Conservation (phyloP, 2,329 filamentous ascomycete genomes). For the Aspergillus pseudoglaucus region DNA sequence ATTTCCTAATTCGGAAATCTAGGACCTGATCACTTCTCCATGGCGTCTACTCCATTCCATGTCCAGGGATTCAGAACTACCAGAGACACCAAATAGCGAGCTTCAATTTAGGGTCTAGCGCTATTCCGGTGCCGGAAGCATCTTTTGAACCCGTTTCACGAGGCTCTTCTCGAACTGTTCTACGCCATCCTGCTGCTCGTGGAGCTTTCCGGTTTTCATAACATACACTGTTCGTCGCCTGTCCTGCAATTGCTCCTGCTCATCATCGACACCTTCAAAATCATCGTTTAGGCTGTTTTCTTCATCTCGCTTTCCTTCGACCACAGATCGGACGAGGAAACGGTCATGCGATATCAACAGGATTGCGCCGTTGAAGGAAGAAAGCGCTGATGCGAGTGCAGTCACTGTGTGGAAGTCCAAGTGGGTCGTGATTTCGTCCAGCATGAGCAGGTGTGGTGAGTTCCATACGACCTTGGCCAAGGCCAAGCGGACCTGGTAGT, state of each 20-base stretch:
- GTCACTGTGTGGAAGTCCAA: constrained; percentile 75
- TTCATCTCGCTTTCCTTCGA: constrained; percentile 53
- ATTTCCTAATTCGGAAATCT: no score
- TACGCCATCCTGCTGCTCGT: constrained; percentile 53
- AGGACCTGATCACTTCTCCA: no score
- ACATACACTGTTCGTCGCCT: constrained; percentile 55
- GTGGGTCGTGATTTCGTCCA: constrained; percentile 81
- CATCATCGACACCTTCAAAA: constrained; percentile 43
- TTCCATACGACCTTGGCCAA: constrained; percentile 63
- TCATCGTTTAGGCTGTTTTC: constrained; percentile 37
- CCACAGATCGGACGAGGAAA: constrained; percentile 68
- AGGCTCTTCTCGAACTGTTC: constrained; percentile 59
- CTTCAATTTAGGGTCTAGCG: background rate
- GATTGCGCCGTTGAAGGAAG: constrained; percentile 65
- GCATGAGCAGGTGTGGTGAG: constrained; percentile 64
- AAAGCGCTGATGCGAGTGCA: constrained; percentile 61
- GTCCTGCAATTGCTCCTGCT: constrained; percentile 32
- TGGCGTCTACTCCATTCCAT: no score
- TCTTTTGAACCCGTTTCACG: constrained; percentile 52
- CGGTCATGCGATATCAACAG: constrained; percentile 75
- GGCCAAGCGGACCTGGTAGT: constrained; percentile 48
- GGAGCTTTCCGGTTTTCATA: constrained; percentile 53
- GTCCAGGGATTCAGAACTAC: no score
- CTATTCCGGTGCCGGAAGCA: constrained; percentile 19
- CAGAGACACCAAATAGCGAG: no score